Base-by-base conservation (phyloP, 768 basidiomycete species). In the Boletus bicolor region DNA sequence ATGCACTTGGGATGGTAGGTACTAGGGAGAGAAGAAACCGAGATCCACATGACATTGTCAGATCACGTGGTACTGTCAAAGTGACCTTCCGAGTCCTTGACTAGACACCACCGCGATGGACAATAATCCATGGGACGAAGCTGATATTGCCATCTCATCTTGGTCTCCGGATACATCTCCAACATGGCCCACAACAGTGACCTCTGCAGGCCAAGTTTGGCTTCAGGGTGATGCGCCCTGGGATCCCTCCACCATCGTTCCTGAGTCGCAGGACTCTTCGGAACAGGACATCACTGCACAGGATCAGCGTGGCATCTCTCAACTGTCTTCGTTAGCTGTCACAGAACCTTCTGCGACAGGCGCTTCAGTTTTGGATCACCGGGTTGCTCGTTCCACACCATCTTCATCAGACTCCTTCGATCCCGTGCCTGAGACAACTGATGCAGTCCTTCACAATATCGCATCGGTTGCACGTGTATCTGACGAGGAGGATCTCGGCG, bases 51-150 rank as follows among this genome's bases (percentile, higher is more conserved):
- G n/a, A 38, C 26, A 14, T 21, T 51, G 35, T 37, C 48, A 51
- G 57, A 55, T 65, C 60, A 68, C 63, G 63, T 68, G 65, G 37
- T 15, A 4, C 6, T 9, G 28, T 28, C 44, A 28, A 44, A 44
- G 26, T 26, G 26, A 44, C 34, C 28, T 28, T 28, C 21, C 21
- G 6, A 7, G 26, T 28, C 26, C 37, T 63, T 53, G 51, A 42
- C 44, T 41, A 54, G 11, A 21, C 19, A 35, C 55, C 11, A 36
- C 14, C 28, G 28, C 28, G 12, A 89, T 89, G 86, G 87, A 89
- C 61, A 84, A 91, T 24, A 24, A 24, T 70, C 84, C 87, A 46
- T 91, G 87, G 84, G 37, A 34, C 4, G 45, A 21, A 47, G 30
- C 28, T 35, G 46, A 47, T 5, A 47, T 9, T 5, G 21, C 46